Percentiles rank a stretch among this genome's conserved stretches.
Conservation (phyloP, 148 eudicot genomes). For the Amaranthus cruentus region DNA sequence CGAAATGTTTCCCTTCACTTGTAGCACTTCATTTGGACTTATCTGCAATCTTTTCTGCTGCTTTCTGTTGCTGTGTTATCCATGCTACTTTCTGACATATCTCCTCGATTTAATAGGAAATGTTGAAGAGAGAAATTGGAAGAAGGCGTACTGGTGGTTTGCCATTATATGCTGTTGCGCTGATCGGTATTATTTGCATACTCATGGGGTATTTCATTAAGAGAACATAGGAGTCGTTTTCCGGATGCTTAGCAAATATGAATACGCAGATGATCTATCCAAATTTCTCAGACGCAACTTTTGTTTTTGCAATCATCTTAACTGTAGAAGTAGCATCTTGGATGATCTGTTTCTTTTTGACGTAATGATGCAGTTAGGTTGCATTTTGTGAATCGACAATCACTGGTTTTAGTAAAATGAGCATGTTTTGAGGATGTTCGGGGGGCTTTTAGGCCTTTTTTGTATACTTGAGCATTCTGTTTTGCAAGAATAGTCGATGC, state of each 20-base stretch:
- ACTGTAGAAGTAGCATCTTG: conserved; percentile 30
- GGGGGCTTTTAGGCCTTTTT: conserved; percentile 14
- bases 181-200: conserved; percentile 53
- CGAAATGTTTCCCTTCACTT: too few relatives aligned
- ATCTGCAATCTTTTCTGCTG: background rate
- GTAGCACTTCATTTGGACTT: too few relatives aligned
- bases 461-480: background rate
- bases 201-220: conserved; percentile 56
- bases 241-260: background rate
- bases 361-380: background rate
- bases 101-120: conserved; percentile 25
- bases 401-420: conserved; percentile 11
- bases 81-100: background rate
- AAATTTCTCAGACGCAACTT: conserved; percentile 8
- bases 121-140: conserved; percentile 35
- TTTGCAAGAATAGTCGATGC: background rate
- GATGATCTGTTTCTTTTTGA: background rate
- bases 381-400: background rate
- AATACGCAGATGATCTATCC: background rate
- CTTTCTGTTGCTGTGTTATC: background rate
- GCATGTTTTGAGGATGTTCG: background rate
- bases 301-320: conserved; percentile 18
- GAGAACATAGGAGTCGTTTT: conserved; percentile 25
- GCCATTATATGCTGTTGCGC: conserved; percentile 41
- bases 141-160: conserved; percentile 35